These are phyloP conservation scores for Ilyonectria destructans DNA, from an alignment of 2,329 filamentous ascomycete genomes.

Conservation along the genomic window DNA sequence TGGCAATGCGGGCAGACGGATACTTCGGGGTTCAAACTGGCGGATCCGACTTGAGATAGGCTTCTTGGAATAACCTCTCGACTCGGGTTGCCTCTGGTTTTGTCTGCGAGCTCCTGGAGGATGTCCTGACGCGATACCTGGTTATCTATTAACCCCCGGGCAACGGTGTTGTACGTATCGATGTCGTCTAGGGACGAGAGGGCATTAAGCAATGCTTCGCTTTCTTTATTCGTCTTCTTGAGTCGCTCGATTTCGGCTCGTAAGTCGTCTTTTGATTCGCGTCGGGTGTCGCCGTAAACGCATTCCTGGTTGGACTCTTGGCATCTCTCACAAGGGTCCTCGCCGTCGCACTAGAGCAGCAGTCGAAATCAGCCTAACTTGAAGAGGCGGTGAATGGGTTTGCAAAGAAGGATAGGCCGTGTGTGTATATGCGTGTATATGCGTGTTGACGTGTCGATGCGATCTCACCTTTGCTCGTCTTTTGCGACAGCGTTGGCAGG, in stretches of 20 bases:
- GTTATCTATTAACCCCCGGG: too few species aligned
- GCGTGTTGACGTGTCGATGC: neutral
- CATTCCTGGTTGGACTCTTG: slow-evolving; percentile 12
- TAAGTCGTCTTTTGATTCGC: slow-evolving; percentile 37
- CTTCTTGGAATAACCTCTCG: too few species aligned
- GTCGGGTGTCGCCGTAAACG: slow-evolving; percentile 22
- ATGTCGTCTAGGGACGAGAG: neutral
- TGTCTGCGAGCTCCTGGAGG: neutral
- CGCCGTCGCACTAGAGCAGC: neutral
- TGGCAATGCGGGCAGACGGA: too few species aligned
- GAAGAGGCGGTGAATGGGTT: neutral
- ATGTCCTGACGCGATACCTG: too few species aligned
- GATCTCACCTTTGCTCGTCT: slow-evolving; percentile 33
- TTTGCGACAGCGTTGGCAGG: slow-evolving; percentile 35
- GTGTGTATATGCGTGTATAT: too few species aligned
- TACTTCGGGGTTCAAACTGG: too few species aligned
- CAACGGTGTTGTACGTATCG: neutral
- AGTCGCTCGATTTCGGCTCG: slow-evolving; percentile 44
- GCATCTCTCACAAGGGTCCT: neutral
- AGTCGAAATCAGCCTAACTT: too few species aligned
- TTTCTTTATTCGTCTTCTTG: slow-evolving; percentile 22
- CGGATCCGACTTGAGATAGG: too few species aligned
- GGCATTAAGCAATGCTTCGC: neutral
- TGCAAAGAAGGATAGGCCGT: neutral
- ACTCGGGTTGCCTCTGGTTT: neutral